Base-by-base conservation (phyloP, 139 green algal genomes). In the Tetradesmus obliquus region DNA sequence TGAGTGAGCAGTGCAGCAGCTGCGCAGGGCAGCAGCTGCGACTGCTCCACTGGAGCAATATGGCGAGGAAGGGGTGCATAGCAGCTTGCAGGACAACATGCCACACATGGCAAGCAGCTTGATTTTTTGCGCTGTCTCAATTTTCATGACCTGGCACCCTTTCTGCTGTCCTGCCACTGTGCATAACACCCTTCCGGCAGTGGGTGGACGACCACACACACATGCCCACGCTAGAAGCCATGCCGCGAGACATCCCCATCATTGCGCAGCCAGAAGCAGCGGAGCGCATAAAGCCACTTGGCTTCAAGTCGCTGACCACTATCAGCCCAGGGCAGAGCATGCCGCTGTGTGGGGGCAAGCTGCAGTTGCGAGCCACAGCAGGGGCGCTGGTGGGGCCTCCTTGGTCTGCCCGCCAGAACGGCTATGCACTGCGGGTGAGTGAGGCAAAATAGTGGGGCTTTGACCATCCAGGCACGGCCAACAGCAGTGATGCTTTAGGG, bases 331-430 rank as follows among this genome's bases (percentile, higher is more conserved):
- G 93, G 8, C 87, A 96, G 79, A 90, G 60, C 0, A 88, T 97
- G 76, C 90, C 83, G 76, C 81, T 97, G 60, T 89, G 84, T 12
- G 94, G 92, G 32, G 96, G 95, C 19, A 92, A 85, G 84, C 91
- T 98, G 62, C 76, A 82, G 10, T 86, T 98, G 22, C 93, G 55
- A 3, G 97, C 94, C 53, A 97, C 95, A 8, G 93, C 82, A 60
- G 96, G 97, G 2, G 96, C 97, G 5, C 90, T 98, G 66, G 96
- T 98, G 55, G 97, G 97, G 0, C 97, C 97, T 3, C 97, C 97
- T 8, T 99, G 97, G 97, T 95, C 89, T 51, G 95, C 96, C 85
- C 92, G 97, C 5, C 95, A 99, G 88, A 96, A 97, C 55, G 95
- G 94, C 0, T 95, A 96, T 86, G 72, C 97, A 2, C 92, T 98